These are phyloP conservation scores for Quillaja saponaria DNA, from an alignment of 306 rosid species.

Conservation along the genomic window DNA sequence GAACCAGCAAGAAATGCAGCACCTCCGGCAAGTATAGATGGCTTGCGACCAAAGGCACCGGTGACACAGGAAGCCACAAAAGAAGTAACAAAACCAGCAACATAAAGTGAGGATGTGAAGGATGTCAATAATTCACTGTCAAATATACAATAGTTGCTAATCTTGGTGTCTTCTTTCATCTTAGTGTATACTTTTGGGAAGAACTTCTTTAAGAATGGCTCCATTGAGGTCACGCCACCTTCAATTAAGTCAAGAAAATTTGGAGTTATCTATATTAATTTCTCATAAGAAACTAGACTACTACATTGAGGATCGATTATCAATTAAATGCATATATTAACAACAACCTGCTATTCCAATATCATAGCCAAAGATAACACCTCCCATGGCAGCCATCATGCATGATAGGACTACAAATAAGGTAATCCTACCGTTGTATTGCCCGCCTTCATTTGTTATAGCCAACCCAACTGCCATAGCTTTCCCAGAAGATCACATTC, in stretches of 20 bases:
- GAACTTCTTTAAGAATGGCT: conserved; percentile 62
- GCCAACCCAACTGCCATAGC: conserved; percentile 55
- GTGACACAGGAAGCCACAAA: conserved; percentile 62
- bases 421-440: conserved; percentile 59
- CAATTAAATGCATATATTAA: background rate
- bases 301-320: no score
- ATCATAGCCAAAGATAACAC: conserved; percentile 65
- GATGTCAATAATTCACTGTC: conserved; percentile 63
- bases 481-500: no score
- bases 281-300: background rate
- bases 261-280: background rate
- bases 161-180: conserved; percentile 51
- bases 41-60: conserved; percentile 58
- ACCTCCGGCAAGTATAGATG: conserved; percentile 64
- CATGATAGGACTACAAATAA: conserved; percentile 47
- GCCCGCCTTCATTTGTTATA: conserved; percentile 26
- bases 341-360: conserved; percentile 61
- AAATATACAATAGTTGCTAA: conserved; percentile 71
- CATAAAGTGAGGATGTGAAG: conserved; percentile 73
- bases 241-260: background rate
- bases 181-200: conserved; percentile 53
- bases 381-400: conserved; percentile 63
- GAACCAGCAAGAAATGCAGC: conserved; percentile 64
- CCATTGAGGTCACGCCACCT: conserved; percentile 84
- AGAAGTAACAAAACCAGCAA: conserved; percentile 72